phyloP scores from a whole-genome alignment of 2,329 filamentous ascomycete species.

The Sporothrix humicola region DNA sequence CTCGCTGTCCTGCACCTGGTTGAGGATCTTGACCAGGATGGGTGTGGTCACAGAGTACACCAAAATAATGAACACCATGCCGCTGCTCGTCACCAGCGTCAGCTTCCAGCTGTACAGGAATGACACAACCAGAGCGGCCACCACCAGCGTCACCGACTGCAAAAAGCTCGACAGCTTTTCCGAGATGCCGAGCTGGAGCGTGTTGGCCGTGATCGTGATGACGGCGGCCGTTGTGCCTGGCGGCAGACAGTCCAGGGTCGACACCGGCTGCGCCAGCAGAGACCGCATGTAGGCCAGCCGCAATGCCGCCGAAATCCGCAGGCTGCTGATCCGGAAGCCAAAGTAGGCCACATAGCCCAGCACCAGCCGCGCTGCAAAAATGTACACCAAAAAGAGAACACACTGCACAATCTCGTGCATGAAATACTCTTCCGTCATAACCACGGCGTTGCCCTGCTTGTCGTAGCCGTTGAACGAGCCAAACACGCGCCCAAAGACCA shows the following conservation, averaged over 20 bases:
- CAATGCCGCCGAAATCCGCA: constrained; percentile 64
- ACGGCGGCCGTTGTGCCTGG: constrained; percentile 64
- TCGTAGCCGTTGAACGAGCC: constrained; percentile 45
- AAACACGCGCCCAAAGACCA: constrained; percentile 57
- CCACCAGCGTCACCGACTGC: constrained; percentile 59
- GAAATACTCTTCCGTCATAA: constrained; percentile 42
- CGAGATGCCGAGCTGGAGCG: constrained; percentile 65
- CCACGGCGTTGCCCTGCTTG: constrained; percentile 37
- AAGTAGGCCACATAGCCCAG: constrained; percentile 60
- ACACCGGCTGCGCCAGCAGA: constrained; percentile 68
- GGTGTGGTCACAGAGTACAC: constrained; percentile 58
- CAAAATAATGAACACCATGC: constrained; percentile 60
- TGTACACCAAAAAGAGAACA: constrained; percentile 68
- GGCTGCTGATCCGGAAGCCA: constrained; percentile 63
- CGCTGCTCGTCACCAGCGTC: constrained; percentile 62
- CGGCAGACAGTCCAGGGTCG: constrained; percentile 68
- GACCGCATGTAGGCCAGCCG: constrained; percentile 67
- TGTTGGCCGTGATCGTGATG: constrained; percentile 67
- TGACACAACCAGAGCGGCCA: constrained; percentile 59
- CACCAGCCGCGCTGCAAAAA: constrained; percentile 70
- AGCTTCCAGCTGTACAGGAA: constrained; percentile 64
- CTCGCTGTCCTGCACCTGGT: constrained; percentile 55
- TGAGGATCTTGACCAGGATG: constrained; percentile 59
- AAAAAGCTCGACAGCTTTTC: constrained; percentile 65
- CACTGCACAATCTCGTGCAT: constrained; percentile 41